These are phyloP conservation scores for Wickerhamiella dianesei DNA, from an alignment of 805 yeast genomes.

Conservation along the genomic window DNA sequence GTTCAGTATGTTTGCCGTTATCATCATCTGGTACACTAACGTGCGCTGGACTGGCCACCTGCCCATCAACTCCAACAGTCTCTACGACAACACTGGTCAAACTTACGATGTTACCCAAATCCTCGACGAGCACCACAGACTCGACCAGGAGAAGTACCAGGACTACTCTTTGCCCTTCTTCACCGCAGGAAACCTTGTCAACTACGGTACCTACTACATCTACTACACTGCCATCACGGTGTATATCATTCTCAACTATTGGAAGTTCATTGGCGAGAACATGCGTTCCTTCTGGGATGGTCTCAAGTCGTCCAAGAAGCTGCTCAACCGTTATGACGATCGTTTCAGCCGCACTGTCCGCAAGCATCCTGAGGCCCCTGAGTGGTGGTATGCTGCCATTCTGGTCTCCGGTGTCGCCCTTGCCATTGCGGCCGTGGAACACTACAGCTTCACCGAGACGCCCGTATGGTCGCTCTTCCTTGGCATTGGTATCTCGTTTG, in stretches of 20 bases:
- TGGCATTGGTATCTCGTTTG: conserved; percentile 39
- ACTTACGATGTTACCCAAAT: conserved; percentile 35
- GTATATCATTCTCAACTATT: conserved; percentile 34
- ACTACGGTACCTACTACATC: conserved; percentile 42
- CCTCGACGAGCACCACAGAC: conserved; percentile 30
- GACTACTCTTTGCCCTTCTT: conserved; percentile 50
- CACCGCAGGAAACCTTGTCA: conserved; percentile 43
- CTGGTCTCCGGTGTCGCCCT: conserved; percentile 33
- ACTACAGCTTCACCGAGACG: conserved; percentile 32
- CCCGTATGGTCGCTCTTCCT: conserved; percentile 53
- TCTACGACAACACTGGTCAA: conserved; percentile 40
- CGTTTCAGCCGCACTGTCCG: conserved; percentile 32
- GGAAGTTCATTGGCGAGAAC: conserved; percentile 24
- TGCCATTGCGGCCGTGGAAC: conserved; percentile 31
- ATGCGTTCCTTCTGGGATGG: neutral
- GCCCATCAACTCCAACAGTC: conserved; percentile 37
- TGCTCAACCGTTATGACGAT: conserved; percentile 4
- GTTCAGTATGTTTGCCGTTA: conserved; percentile 34
- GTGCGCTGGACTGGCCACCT: conserved; percentile 32
- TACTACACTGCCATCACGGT: conserved; percentile 40
- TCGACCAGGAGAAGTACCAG: conserved; percentile 36
- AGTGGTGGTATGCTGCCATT: conserved; percentile 49
- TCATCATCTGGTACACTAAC: conserved; percentile 32
- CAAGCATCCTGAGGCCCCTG: conserved; percentile 55
- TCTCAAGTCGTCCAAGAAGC: neutral